Percentiles rank a stretch among this genome's conserved stretches.
Conservation (phyloP, 345 rosid species). For the Theobroma cacao region DNA sequence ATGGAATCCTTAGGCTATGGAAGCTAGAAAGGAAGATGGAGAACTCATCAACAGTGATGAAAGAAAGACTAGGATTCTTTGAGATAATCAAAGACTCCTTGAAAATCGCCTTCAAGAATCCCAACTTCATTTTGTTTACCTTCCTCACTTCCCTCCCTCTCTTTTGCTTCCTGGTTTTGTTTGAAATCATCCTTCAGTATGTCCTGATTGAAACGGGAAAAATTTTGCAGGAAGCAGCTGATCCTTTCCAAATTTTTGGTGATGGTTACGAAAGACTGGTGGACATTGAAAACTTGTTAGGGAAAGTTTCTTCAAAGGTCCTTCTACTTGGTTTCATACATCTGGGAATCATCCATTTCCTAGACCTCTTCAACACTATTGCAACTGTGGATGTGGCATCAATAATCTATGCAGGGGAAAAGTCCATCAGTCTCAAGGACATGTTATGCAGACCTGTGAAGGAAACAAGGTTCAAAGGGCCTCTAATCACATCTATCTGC, state of each 20-base stretch:
- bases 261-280: background rate
- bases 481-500: slow-evolving; percentile 22
- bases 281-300: background rate
- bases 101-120: slow-evolving; percentile 18
- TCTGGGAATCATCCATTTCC: background rate
- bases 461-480: slow-evolving; percentile 23
- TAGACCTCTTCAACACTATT: slow-evolving; percentile 10
- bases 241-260: background rate
- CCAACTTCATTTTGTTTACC: slow-evolving; percentile 24
- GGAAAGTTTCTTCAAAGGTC: background rate
- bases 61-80: slow-evolving; percentile 18
- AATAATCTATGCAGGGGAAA: background rate
- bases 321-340: background rate
- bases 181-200: slow-evolving; percentile 23
- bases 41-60: background rate
- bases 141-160: slow-evolving; percentile 27
- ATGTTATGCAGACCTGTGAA: slow-evolving; percentile 19
- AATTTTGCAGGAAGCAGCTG: background rate
- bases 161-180: slow-evolving; percentile 22
- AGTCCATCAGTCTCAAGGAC: slow-evolving; percentile 14
- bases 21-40: background rate
- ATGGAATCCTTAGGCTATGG: background rate
- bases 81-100: slow-evolving; percentile 19
- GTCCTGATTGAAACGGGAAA: slow-evolving; percentile 1
- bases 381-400: slow-evolving; percentile 2